A percentile compares a stretch with the other conserved stretches of the same genome.
Evolutionary conservation across 2,329 filamentous ascomycete genomes (phyloP).

Genomic region (Knoxdaviesia proteae): DNA sequence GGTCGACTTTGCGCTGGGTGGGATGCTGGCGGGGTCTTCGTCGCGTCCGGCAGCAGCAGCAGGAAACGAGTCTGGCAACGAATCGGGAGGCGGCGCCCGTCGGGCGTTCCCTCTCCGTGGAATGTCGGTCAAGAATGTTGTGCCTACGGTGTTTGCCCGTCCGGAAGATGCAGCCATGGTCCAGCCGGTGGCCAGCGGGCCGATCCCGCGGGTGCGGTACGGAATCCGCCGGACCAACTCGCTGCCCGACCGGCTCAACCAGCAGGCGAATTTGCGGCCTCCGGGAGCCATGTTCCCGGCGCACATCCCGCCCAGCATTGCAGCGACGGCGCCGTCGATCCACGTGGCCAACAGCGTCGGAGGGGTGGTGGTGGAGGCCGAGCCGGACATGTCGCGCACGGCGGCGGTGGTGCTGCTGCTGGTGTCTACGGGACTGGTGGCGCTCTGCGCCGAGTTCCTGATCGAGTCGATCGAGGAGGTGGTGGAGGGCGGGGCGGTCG

Average conservation of each 20-base stretch:
- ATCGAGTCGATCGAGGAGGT: slow-evolving; percentile 46
- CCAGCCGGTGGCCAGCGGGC: slow-evolving; percentile 15
- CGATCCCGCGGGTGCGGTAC: slow-evolving; percentile 35
- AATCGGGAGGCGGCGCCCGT: slow-evolving; percentile 5
- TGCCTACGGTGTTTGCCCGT: slow-evolving; percentile 46
- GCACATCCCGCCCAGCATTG: slow-evolving; percentile 15
- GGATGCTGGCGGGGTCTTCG: not conserved
- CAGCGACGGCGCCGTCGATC: slow-evolving; percentile 7
- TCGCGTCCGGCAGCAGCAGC: slow-evolving; percentile 8
- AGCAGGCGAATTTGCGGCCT: slow-evolving; percentile 17
- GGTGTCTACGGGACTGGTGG: slow-evolving; percentile 42
- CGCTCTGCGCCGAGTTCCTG: slow-evolving; percentile 49
- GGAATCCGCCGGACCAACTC: slow-evolving; percentile 57
- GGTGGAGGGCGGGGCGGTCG: slow-evolving; percentile 30
- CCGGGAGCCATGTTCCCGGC: slow-evolving; percentile 29
- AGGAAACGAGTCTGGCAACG: slow-evolving; percentile 7
- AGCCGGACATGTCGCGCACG: slow-evolving; percentile 26
- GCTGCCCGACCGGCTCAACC: slow-evolving; percentile 45
- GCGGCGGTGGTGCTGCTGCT: slow-evolving; percentile 41
- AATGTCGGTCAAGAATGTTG: slow-evolving; percentile 45
- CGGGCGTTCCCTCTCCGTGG: slow-evolving; percentile 35
- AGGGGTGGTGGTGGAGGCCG: slow-evolving; percentile 6
- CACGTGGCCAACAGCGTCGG: slow-evolving; percentile 8
- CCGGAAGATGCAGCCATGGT: slow-evolving; percentile 14
- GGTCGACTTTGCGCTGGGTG: slow-evolving; percentile 32